Percentiles rank a stretch among this genome's conserved stretches.
phyloP scores from a whole-genome alignment of 208 protist genomes.

The Wallacemonas sp. region DNA sequence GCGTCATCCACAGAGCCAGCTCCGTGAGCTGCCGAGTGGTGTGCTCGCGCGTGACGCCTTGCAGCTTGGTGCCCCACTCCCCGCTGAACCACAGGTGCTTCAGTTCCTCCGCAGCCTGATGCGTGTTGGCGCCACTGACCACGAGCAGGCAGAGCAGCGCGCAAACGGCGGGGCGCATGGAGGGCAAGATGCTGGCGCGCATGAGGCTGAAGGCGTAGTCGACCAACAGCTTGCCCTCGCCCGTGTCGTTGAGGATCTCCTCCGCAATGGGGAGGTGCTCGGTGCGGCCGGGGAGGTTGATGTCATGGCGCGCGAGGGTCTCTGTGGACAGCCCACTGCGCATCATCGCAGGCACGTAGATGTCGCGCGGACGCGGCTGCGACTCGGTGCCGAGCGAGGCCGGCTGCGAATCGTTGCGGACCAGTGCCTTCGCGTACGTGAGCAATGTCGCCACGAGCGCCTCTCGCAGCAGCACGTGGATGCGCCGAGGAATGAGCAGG shows the following conservation, averaged over 20 bases:
- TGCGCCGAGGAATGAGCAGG: conserved; percentile 48
- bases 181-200: conserved; percentile 63
- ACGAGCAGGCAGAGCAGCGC: conserved; percentile 85
- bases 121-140: conserved; percentile 58
- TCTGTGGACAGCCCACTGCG: conserved; percentile 65
- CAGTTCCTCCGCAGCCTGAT: conserved; percentile 81
- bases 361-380: conserved; percentile 14
- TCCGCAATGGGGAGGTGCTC: conserved; percentile 31
- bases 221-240: conserved; percentile 62
- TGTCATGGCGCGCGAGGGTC: conserved; percentile 42
- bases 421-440: conserved; percentile 40
- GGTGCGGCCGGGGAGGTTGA: conserved; percentile 47
- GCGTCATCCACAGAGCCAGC: conserved; percentile 74
- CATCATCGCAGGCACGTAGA: conserved; percentile 55
- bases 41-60: conserved; percentile 59
- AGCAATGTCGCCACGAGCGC: conserved; percentile 53
- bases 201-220: conserved; percentile 72
- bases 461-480: conserved; percentile 50
- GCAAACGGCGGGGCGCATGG: conserved; percentile 83
- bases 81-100: conserved; percentile 88
- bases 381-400: neutral
- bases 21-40: conserved; percentile 55
- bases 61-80: conserved; percentile 84
- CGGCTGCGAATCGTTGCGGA: conserved; percentile 21
- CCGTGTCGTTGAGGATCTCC: conserved; percentile 59